Evolutionary conservation across 257 asterid genomes (phyloP).

Genomic region (Salvia splendens): DNA sequence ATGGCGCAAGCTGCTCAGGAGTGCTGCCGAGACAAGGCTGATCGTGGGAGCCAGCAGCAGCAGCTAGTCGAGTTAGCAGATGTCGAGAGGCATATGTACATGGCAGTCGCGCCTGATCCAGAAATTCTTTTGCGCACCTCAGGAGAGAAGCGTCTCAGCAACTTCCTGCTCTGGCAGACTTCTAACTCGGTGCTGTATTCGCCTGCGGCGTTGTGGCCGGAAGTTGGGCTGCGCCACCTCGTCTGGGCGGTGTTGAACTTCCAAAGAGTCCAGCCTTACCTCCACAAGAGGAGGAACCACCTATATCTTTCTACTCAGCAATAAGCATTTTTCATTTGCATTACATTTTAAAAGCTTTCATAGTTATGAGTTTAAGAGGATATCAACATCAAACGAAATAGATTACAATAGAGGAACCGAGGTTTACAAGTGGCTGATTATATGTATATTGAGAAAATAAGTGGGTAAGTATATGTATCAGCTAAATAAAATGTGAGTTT

Average conservation of each 20-base stretch:
- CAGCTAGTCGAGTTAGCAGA: slow-evolving; percentile 28
- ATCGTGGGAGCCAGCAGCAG: no score
- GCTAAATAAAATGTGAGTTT: slow-evolving; percentile 20
- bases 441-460: slow-evolving; percentile 15
- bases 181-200: slow-evolving; percentile 58
- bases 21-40: slow-evolving; percentile 45
- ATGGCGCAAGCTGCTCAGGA: slow-evolving; percentile 54
- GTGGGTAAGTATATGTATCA: slow-evolving; percentile 8
- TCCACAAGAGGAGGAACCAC: slow-evolving; percentile 56
- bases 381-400: slow-evolving; percentile 13
- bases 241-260: slow-evolving; percentile 71
- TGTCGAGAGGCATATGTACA: slow-evolving; percentile 63
- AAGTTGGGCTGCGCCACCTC: slow-evolving; percentile 65
- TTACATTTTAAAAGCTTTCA: neutral
- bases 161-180: slow-evolving; percentile 77
- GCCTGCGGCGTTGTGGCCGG: slow-evolving; percentile 73
- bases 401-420: slow-evolving; percentile 19
- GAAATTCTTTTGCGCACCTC: slow-evolving; percentile 69
- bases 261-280: slow-evolving; percentile 48
- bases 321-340: slow-evolving; percentile 24
- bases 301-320: neutral
- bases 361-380: neutral
- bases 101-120: slow-evolving; percentile 71
- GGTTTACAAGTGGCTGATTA: slow-evolving; percentile 7
- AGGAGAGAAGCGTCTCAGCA: slow-evolving; percentile 53